A percentile compares a stretch with the other conserved stretches of the same genome.
These are phyloP conservation scores for Rhynchosporium agropyri DNA, from an alignment of 2,329 filamentous ascomycete species.

Conservation along the genomic window DNA sequence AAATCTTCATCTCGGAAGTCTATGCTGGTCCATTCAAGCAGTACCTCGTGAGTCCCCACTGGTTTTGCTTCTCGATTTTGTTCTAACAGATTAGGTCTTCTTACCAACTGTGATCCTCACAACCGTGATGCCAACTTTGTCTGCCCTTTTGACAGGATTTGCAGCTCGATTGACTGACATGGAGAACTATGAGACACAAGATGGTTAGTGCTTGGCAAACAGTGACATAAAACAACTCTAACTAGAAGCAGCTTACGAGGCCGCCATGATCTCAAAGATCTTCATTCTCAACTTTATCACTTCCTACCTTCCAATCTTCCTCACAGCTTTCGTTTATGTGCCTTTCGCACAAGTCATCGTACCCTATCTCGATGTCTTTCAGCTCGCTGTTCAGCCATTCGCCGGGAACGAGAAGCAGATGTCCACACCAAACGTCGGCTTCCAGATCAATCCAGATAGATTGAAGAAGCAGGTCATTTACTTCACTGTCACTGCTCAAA, in stretches of 20 bases:
- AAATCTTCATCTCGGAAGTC: constrained; percentile 94
- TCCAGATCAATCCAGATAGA: constrained; percentile 80
- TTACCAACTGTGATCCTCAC: constrained; percentile 88
- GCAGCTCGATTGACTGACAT: constrained; percentile 77
- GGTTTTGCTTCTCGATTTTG: constrained; percentile 2
- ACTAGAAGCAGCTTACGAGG: constrained; percentile 64
- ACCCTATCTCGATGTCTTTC: constrained; percentile 84
- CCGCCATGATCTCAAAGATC: constrained; percentile 86
- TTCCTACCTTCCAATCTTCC: constrained; percentile 87
- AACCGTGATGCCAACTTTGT: constrained; percentile 76
- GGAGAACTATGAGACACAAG: constrained; percentile 91
- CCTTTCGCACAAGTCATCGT: constrained; percentile 85
- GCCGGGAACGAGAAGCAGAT: constrained; percentile 75
- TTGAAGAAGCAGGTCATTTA: constrained; percentile 93
- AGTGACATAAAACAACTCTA: constrained; percentile 8
- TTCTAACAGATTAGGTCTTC: constrained; percentile 63
- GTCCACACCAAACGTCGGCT: constrained; percentile 58
- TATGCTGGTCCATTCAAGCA: constrained; percentile 88
- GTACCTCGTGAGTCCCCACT: constrained; percentile 64
- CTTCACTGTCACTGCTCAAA: constrained; percentile 90
- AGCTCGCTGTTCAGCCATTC: constrained; percentile 71
- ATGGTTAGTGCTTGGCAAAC: constrained; percentile 49
- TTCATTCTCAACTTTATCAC: constrained; percentile 97
- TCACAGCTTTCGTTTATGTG: constrained; percentile 93
- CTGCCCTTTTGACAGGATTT: constrained; percentile 71